Evolutionary conservation across 306 rosid genomes (phyloP).

Genomic region (Pyrus pyrifolia): DNA sequence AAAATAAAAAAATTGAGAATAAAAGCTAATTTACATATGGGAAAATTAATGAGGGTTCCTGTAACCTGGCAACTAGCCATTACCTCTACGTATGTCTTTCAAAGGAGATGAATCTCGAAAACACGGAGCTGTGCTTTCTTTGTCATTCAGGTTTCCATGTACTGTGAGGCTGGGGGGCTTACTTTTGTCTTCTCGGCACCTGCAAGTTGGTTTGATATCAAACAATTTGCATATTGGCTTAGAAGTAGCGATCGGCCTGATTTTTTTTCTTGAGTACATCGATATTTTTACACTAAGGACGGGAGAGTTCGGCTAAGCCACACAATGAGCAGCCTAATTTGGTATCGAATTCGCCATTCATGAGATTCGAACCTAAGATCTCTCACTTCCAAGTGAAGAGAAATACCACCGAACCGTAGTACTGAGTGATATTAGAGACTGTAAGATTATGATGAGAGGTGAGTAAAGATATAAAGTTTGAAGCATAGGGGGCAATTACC

Average conservation of each 20-base stretch:
- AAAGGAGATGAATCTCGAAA: slow-evolving; percentile 24
- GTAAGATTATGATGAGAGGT: too few relatives aligned
- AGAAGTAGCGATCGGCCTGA: background rate
- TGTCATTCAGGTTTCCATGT: slow-evolving; percentile 67
- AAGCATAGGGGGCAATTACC: slow-evolving; percentile 40
- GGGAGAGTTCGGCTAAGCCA: too few relatives aligned
- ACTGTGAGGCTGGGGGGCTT: slow-evolving; percentile 84
- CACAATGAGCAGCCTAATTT: too few relatives aligned
- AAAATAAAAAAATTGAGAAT: background rate
- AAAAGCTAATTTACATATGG: slow-evolving; percentile 33
- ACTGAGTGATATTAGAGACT: background rate
- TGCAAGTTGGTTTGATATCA: slow-evolving; percentile 37
- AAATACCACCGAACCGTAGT: too few relatives aligned
- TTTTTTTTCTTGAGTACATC: too few relatives aligned
- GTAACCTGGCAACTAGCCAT: slow-evolving; percentile 24
- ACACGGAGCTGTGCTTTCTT: slow-evolving; percentile 12
- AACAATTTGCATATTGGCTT: background rate
- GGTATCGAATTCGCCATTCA: too few relatives aligned
- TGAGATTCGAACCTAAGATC: too few relatives aligned
- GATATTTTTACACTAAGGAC: too few relatives aligned
- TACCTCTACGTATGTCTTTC: slow-evolving; percentile 26
- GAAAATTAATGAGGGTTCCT: slow-evolving; percentile 22
- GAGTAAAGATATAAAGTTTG: background rate
- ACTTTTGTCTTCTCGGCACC: slow-evolving; percentile 72
- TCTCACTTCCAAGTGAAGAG: too few relatives aligned